Conservation (phyloP, 805 yeast genomes). For the Metschnikowia shivogae region DNA sequence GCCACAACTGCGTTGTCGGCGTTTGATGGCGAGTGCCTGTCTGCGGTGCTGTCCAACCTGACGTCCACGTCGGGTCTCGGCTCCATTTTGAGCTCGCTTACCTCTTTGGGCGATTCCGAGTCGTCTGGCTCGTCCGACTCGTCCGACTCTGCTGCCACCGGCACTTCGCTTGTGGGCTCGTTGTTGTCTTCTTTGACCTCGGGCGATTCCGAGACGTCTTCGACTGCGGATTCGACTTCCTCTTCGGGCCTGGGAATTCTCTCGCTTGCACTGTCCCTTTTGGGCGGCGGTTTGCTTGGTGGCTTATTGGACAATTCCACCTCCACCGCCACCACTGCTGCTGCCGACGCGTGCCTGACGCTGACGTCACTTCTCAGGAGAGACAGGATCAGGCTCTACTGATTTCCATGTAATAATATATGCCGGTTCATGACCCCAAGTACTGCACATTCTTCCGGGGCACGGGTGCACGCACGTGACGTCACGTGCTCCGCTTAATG, state of each 20-base stretch:
- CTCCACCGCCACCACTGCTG: conserved; percentile 11
- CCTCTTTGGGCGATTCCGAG: background rate
- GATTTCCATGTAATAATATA: background rate
- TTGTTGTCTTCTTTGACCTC: background rate
- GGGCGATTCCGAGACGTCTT: background rate
- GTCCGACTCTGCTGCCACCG: conserved; percentile 1
- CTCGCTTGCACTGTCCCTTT: conserved; percentile 2
- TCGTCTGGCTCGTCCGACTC: background rate
- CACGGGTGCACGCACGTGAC: too few relatives aligned
- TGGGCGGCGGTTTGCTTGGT: conserved; percentile 9
- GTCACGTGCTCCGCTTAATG: too few relatives aligned
- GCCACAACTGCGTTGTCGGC: conserved; percentile 37
- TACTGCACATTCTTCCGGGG: too few relatives aligned
- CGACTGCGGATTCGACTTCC: background rate
- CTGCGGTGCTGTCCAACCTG: conserved; percentile 1
- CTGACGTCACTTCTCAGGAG: conserved; percentile 3
- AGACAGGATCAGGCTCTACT: conserved; percentile 11
- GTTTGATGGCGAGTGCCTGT: conserved; percentile 25
- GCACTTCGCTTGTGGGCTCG: conserved; percentile 1
- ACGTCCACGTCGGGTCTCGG: conserved; percentile 4
- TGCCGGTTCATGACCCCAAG: background rate
- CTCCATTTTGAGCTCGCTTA: conserved; percentile 3
- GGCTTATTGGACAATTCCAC: conserved; percentile 8
- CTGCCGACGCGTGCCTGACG: conserved; percentile 11
- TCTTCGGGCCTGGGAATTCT: conserved; percentile 4